Evolutionary conservation across 1,284 basidiomycete species (phyloP).

Genomic region (Lignosus rhinocerotis): DNA sequence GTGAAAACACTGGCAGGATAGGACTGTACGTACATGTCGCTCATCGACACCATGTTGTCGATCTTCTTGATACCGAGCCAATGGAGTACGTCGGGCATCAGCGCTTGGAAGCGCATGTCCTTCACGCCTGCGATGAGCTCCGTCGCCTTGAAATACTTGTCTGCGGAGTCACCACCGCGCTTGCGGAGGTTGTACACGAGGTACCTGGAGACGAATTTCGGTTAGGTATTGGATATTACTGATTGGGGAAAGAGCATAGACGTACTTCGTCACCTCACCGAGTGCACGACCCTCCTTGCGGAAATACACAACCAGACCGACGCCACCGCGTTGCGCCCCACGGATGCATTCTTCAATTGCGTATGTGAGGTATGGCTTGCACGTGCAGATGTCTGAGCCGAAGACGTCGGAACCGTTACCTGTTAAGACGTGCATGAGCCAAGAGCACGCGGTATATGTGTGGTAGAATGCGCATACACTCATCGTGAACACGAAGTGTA

Average conservation of each 20-base stretch:
- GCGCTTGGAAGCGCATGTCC: conserved; percentile 92
- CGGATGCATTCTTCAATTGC: conserved; percentile 94
- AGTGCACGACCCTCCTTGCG: conserved; percentile 91
- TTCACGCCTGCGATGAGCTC: conserved; percentile 94
- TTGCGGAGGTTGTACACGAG: conserved; percentile 96
- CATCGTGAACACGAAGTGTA: conserved; percentile 92
- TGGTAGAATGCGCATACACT: conserved; percentile 58
- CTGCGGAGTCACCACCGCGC: conserved; percentile 88
- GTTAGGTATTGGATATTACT: neutral
- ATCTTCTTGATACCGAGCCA: conserved; percentile 93
- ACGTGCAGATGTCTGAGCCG: conserved; percentile 94
- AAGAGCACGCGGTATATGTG: neutral
- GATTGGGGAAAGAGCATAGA: conserved; percentile 7
- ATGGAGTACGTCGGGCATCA: conserved; percentile 96
- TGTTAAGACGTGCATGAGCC: conserved; percentile 27
- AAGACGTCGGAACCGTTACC: conserved; percentile 87
- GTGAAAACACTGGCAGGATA: neutral
- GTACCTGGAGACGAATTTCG: conserved; percentile 59
- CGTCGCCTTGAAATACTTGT: conserved; percentile 93
- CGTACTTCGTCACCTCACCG: conserved; percentile 88
- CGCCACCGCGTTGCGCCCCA: conserved; percentile 84
- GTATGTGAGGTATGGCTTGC: conserved; percentile 91
- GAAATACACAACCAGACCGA: conserved; percentile 94
- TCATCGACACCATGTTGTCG: conserved; percentile 91
- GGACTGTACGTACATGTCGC: conserved; percentile 67